These are phyloP conservation scores for Paecilomyces fulvus DNA, from an alignment of 2,329 filamentous ascomycete genomes.

Conservation along the genomic window DNA sequence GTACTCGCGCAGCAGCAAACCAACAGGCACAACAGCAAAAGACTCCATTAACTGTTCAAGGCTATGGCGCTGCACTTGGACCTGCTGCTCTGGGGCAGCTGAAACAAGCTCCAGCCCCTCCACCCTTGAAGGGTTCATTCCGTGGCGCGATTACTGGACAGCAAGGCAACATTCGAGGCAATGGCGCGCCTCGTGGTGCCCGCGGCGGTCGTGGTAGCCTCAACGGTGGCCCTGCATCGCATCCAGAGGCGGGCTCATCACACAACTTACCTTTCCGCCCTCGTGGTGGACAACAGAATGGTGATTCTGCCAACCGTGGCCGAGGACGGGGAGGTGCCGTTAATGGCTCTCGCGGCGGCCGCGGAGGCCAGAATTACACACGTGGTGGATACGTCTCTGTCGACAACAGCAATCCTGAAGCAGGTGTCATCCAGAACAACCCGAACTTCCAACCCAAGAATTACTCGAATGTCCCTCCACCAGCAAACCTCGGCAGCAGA, in stretches of 20 bases:
- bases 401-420: conserved; percentile 43
- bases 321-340: conserved; percentile 14
- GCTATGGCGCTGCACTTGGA: conserved; percentile 49
- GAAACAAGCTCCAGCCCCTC: conserved; percentile 46
- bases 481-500: conserved; percentile 28
- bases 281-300: conserved; percentile 13
- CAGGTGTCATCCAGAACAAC: conserved; percentile 48
- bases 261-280: conserved; percentile 24
- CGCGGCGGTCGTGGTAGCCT: conserved; percentile 27
- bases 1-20: conserved; percentile 31
- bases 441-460: conserved; percentile 48
- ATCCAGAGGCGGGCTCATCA: conserved; percentile 2
- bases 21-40: conserved; percentile 49
- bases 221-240: conserved; percentile 10
- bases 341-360: conserved; percentile 12
- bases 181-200: conserved; percentile 29
- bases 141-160: conserved; percentile 47
- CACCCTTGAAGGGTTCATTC: conserved; percentile 51
- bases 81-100: conserved; percentile 55
- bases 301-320: conserved; percentile 26
- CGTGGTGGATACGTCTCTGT: conserved; percentile 31
- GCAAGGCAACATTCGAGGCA: conserved; percentile 27
- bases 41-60: conserved; percentile 45
- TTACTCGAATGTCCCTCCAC: conserved; percentile 45
- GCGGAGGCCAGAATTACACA: conserved; percentile 19